Evolutionary conservation across 345 rosid genomes (phyloP), one percentile per base, ranked within the genome.

Genomic region (Angophora floribunda): DNA sequence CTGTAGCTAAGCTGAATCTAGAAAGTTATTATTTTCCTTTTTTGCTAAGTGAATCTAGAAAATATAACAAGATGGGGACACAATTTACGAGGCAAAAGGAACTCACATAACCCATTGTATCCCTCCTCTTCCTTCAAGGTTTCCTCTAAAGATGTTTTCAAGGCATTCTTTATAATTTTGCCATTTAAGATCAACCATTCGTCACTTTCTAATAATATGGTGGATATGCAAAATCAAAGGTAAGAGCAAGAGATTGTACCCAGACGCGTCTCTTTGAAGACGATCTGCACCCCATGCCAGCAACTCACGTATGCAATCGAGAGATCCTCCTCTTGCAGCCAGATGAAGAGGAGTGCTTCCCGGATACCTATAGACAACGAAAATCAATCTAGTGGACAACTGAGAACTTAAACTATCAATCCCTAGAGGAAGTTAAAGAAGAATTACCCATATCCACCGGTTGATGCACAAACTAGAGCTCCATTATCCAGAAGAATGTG

Each of bases 251-350:
- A 50, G 50, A 61, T 24, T 82, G 80, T 95, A 97, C 99, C 99
- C 99, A 70, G 97, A 94, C 82, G 95, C 93, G 89, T 98, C 99
- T 96, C 99, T 93, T 84, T 96, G 99, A 91, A 91, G 93, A 88
- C 99, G 98, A 95, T 98, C 99, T 24, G 99, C 99, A 86, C 99
- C 99, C 99, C 99, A 97, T 12, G 99, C 99, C 89, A 98, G 94
- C 92, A 98, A 91, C 51, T 93, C 95, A 6, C 99, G 96, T 52
- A 95, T 94, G 88, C 99, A 98, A 88, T 96, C 99, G 28, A 96
- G 95, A 91, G 99, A 98, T 78, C 99, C 99, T 1, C 99, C 98
- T 92, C 99, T 94, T 45, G 99, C 99, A 55, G 99, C 99, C 90
- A 98, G 92, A 93, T 97, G 99, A 91, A 98, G 99, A 92, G 99